These are phyloP conservation scores for Xylaria scruposa DNA, from an alignment of 495 filamentous ascomycete genomes.

Conservation along the genomic window DNA sequence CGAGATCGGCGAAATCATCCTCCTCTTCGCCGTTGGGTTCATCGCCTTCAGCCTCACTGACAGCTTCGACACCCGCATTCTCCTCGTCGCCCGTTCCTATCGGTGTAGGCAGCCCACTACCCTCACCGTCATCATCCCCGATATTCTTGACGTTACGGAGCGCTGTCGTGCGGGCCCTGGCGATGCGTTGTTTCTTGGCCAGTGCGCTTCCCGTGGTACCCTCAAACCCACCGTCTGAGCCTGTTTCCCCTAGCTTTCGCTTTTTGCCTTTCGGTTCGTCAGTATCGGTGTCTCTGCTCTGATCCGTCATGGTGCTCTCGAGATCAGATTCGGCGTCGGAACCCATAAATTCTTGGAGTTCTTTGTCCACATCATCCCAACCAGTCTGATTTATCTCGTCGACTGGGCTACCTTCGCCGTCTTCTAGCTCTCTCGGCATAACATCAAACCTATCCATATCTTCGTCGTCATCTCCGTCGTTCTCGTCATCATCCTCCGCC, in stretches of 20 bases:
- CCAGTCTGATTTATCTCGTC: conserved; percentile 61
- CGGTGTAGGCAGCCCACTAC: conserved; percentile 57
- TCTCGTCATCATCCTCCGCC: conserved; percentile 27
- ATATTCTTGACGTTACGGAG: conserved; percentile 52
- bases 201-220: conserved; percentile 35
- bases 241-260: conserved; percentile 41
- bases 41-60: conserved; percentile 35
- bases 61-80: conserved; percentile 32
- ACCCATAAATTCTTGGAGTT: conserved; percentile 78
- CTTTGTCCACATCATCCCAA: conserved; percentile 71
- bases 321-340: conserved; percentile 61
- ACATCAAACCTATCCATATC: conserved; percentile 41
- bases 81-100: conserved; percentile 59
- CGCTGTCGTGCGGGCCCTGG: conserved; percentile 56
- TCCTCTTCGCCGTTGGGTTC: conserved; percentile 42
- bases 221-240: conserved; percentile 43
- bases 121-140: conserved; percentile 47
- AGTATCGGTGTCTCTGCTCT: conserved; percentile 35
- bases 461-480: conserved; percentile 47
- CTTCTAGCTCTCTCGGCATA: conserved; percentile 54
- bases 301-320: conserved; percentile 42
- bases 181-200: conserved; percentile 55
- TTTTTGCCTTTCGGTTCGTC: conserved; percentile 38
- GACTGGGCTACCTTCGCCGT: conserved; percentile 59
- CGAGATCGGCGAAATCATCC: conserved; percentile 66